Evolutionary conservation across 1,139 yeast genomes (phyloP).

Genomic region (Saccharomyces hybrid): DNA sequence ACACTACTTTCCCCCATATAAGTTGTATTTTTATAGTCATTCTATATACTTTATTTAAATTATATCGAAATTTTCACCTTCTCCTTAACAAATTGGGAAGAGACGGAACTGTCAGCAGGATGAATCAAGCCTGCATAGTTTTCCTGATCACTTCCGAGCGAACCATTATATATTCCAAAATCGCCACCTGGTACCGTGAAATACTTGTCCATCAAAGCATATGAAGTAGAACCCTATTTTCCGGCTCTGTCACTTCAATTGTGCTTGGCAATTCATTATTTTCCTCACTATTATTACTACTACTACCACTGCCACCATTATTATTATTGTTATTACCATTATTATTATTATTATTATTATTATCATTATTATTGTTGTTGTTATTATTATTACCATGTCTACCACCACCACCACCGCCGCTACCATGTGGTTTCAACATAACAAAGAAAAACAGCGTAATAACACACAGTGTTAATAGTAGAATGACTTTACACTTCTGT

Average conservation of each 20-base stretch:
- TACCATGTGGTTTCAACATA: slow-evolving; percentile 53
- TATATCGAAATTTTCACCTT: background rate
- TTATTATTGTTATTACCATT: background rate
- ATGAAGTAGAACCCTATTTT: background rate
- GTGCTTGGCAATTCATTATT: background rate
- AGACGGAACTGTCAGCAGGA: background rate
- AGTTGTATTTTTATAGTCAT: background rate
- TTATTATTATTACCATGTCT: background rate
- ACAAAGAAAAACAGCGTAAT: slow-evolving; percentile 65
- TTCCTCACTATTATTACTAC: background rate
- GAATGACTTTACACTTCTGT: slow-evolving; percentile 81
- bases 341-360: background rate
- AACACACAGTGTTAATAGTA: slow-evolving; percentile 62
- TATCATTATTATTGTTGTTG: background rate
- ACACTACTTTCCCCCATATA: background rate
- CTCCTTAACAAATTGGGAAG: no score
- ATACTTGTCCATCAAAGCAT: background rate
- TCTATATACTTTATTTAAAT: background rate
- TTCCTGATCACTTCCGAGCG: background rate
- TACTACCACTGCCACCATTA: background rate
- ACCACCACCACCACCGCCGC: background rate
- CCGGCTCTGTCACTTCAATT: background rate
- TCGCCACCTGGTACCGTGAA: background rate
- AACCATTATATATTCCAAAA: background rate
- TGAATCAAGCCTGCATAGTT: background rate